Evolutionary conservation across 257 asterid genomes (phyloP).

Genomic region (Gynochthodes officinalis): DNA sequence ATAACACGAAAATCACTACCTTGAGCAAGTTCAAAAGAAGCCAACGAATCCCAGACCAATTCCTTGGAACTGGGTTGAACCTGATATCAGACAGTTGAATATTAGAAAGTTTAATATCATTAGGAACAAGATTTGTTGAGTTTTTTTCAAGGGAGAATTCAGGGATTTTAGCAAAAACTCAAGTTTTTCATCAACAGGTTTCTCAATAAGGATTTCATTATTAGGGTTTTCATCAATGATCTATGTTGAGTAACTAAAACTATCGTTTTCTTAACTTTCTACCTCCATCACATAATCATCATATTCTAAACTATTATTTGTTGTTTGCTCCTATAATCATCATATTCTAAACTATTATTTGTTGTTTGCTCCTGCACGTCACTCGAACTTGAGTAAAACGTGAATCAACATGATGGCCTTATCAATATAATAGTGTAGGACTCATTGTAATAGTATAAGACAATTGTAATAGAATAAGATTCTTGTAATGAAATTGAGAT

Average conservation of each 20-base stretch:
- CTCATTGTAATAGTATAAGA: too few species aligned
- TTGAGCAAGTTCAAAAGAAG: not conserved
- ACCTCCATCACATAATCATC: not conserved
- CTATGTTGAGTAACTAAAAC: not conserved
- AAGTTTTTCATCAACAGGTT: not conserved
- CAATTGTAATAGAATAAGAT: too few species aligned
- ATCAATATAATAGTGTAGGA: too few species aligned
- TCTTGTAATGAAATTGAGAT: too few species aligned
- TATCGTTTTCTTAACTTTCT: not conserved
- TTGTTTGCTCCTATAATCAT: too few species aligned
- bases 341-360: not conserved
- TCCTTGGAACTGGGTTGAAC: too few species aligned
- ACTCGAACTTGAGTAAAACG: not conserved
- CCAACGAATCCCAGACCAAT: too few species aligned
- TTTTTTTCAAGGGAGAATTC: too few species aligned
- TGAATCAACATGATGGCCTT: not conserved
- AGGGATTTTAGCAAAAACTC: not conserved
- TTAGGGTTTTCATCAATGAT: not conserved
- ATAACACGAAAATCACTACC: not conserved
- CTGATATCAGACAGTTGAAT: too few species aligned
- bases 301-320: not conserved
- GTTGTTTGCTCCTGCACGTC: not conserved
- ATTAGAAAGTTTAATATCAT: too few species aligned
- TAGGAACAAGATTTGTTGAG: not conserved
- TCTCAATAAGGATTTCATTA: not conserved